phyloP scores from a whole-genome alignment of 345 rosid genomes.

The Boechera retrofracta region DNA sequence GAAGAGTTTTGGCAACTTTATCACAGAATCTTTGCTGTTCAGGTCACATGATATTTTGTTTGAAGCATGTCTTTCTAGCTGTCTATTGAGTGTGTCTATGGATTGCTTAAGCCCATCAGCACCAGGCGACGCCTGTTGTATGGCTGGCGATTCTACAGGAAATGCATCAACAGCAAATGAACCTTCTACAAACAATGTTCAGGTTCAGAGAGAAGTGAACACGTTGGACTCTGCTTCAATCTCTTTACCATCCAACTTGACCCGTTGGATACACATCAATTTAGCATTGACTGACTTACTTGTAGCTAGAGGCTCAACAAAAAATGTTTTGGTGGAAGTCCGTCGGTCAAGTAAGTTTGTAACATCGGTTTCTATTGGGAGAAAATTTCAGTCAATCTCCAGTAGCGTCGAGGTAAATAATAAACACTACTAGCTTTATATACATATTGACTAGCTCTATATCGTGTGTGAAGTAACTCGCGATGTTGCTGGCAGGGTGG shows the following conservation, averaged over 20 bases:
- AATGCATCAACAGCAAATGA: constrained; percentile 46
- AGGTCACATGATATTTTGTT: constrained; percentile 60
- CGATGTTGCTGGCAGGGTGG: constrained; percentile 78
- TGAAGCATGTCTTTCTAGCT: constrained; percentile 68
- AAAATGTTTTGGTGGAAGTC: constrained; percentile 53
- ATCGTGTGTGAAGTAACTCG: constrained; percentile 32
- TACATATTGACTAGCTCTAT: constrained; percentile 32
- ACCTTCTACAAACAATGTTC: constrained; percentile 45
- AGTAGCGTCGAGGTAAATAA: constrained; percentile 67
- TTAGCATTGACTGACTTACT: constrained; percentile 56
- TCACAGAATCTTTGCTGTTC: constrained; percentile 46
- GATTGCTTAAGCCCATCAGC: constrained; percentile 52
- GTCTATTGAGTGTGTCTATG: constrained; percentile 54
- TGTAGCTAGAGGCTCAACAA: constrained; percentile 58
- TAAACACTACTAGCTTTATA: constrained; percentile 26
- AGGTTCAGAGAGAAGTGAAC: constrained; percentile 49
- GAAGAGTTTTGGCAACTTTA: constrained; percentile 54
- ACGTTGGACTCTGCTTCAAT: constrained; percentile 51
- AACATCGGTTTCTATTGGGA: constrained; percentile 63
- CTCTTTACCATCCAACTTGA: constrained; percentile 42
- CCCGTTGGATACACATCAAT: constrained; percentile 56
- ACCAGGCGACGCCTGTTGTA: constrained; percentile 40
- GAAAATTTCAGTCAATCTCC: constrained; percentile 56
- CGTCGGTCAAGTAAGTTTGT: constrained; percentile 63
- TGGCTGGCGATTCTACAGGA: constrained; percentile 46